A percentile compares a stretch with the other conserved stretches of the same genome.
These are phyloP conservation scores for Ascochyta clinopodiicola DNA, from an alignment of 2,329 filamentous ascomycete species.

Conservation along the genomic window DNA sequence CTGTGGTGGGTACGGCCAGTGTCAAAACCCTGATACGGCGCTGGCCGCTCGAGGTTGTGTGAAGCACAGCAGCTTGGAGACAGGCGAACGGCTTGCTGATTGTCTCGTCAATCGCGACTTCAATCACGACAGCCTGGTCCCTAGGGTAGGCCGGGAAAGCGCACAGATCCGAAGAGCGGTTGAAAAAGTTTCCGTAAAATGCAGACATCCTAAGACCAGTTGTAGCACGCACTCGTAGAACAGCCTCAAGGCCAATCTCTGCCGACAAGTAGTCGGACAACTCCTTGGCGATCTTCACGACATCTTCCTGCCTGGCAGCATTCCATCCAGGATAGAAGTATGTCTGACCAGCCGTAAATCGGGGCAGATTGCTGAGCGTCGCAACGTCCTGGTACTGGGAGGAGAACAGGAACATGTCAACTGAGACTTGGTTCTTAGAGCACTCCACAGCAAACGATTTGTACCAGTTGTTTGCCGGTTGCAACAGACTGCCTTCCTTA, in stretches of 20 bases:
- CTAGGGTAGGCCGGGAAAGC: constrained; percentile 97
- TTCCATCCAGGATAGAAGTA: constrained; percentile 99
- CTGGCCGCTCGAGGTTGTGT: constrained; percentile 98
- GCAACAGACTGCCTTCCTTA: constrained; percentile 85
- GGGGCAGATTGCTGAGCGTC: constrained; percentile 89
- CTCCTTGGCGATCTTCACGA: constrained; percentile 96
- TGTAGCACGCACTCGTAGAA: constrained; percentile 91
- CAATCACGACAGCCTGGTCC: constrained; percentile 96
- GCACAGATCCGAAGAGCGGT: constrained; percentile 94
- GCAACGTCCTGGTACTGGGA: constrained; percentile 84
- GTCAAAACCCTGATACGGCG: constrained; percentile 94
- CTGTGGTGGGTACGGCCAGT: constrained; percentile 88
- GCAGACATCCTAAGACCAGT: constrained; percentile 95
- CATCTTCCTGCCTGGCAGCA: constrained; percentile 89
- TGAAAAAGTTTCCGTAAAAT: constrained; percentile 99
- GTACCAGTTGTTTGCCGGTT: constrained; percentile 96
- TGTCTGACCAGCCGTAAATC: constrained; percentile 96
- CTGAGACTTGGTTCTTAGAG: constrained; percentile 97
- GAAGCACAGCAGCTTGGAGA: constrained; percentile 82
- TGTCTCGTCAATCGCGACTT: constrained; percentile 96
- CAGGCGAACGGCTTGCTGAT: constrained; percentile 91
- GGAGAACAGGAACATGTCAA: constrained; percentile 56
- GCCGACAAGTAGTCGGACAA: constrained; percentile 97
- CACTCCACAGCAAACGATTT: constrained; percentile 99
- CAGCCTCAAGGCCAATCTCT: constrained; percentile 94